phyloP scores from a whole-genome alignment of 176 grass and related monocot genomes.

The Carex myosuroides region DNA sequence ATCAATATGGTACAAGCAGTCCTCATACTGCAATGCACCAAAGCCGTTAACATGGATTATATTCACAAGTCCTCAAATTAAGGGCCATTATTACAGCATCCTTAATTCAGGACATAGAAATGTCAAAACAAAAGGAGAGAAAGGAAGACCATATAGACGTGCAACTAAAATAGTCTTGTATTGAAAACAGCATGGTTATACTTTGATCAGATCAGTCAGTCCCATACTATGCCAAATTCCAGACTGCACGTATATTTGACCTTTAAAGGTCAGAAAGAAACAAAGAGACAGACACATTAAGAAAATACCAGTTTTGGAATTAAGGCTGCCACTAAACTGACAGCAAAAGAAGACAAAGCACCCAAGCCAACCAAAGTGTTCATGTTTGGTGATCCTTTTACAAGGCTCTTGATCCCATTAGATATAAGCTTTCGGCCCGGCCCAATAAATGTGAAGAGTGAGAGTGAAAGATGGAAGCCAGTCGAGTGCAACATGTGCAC shows the following conservation, averaged over 20 bases:
- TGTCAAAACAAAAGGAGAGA: neutral
- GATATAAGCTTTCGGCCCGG: conserved; percentile 78
- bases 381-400: conserved; percentile 85
- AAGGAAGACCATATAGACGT: neutral
- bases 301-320: conserved; percentile 78
- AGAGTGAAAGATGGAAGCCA: conserved; percentile 84
- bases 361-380: conserved; percentile 94
- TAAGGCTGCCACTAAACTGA: conserved; percentile 74
- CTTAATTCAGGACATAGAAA: neutral
- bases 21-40: neutral
- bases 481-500: conserved; percentile 73
- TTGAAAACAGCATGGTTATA: neutral
- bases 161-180: neutral
- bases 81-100: neutral
- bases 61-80: neutral
- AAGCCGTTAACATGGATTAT: neutral
- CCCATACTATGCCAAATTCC: neutral
- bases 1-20: neutral
- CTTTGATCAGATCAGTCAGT: neutral
- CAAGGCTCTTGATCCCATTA: conserved; percentile 71
- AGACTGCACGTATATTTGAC: neutral
- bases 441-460: conserved; percentile 84
- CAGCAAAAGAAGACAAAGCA: conserved; percentile 88
- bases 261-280: neutral
- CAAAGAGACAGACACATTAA: neutral